Conservation (phyloP, 192 early-diverging fungal genomes). For the Mortierella hygrophila region DNA sequence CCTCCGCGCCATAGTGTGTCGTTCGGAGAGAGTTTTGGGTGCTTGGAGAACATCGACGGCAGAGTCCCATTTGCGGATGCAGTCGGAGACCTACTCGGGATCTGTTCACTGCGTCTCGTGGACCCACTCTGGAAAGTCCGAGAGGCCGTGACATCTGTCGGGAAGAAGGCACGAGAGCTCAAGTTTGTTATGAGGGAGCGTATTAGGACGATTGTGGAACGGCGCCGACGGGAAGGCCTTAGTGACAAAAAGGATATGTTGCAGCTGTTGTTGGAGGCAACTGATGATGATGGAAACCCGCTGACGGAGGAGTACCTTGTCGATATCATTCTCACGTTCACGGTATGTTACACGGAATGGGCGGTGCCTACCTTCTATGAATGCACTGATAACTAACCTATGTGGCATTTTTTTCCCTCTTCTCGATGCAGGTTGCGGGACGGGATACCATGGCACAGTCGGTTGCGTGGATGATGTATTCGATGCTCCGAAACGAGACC, state of each 20-base stretch:
- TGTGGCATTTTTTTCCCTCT: not conserved
- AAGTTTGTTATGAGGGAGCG: slow-evolving; percentile 13
- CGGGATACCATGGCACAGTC: slow-evolving; percentile 68
- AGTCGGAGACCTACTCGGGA: slow-evolving; percentile 58
- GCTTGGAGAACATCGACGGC: slow-evolving; percentile 26
- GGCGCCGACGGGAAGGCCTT: slow-evolving; percentile 22
- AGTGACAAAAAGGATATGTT: slow-evolving; percentile 42
- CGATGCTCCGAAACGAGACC: slow-evolving; percentile 34
- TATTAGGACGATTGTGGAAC: slow-evolving; percentile 18
- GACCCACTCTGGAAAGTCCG: slow-evolving; percentile 37
- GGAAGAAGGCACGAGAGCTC: slow-evolving; percentile 10
- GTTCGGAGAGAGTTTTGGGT: slow-evolving; percentile 44
- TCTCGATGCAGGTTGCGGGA: slow-evolving; percentile 18
- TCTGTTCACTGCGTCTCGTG: slow-evolving; percentile 22
- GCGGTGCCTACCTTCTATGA: too few species aligned
- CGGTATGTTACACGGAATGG: not conserved
- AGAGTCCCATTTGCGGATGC: slow-evolving; percentile 55
- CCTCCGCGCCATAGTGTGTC: slow-evolving; percentile 12
- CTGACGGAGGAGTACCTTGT: slow-evolving; percentile 45
- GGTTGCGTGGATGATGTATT: slow-evolving; percentile 66
- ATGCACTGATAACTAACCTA: not conserved
- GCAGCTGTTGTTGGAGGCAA: slow-evolving; percentile 53
- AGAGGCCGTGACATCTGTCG: slow-evolving; percentile 21
- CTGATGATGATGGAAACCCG: slow-evolving; percentile 42
- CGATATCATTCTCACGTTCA: slow-evolving; percentile 59